Evolutionary conservation across 129 eudicot genomes (phyloP), one percentile per base, ranked within the genome.

Genomic region (Lactuca saligna): DNA sequence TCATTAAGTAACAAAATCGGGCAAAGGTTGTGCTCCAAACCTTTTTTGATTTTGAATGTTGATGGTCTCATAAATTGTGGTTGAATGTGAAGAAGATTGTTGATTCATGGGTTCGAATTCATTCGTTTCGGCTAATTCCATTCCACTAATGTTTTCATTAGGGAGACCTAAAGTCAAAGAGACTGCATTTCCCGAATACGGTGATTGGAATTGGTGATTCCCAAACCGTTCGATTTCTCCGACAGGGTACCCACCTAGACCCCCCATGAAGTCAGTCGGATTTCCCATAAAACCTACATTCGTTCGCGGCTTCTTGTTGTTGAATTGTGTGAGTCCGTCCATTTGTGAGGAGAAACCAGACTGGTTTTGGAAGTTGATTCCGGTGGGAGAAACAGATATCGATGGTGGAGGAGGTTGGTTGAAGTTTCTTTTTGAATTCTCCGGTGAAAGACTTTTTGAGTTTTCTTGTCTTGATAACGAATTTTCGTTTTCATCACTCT

Each of bases 121-220:
- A 66, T 80, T 82, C 2, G 77, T 57, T 74, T 84, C 82, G 15
- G 76, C 80, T 17, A 80, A 54, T 33, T 77, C 81, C 11, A 73
- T 61, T 64, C 75, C 75, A 48, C 87, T 95, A 39, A 89, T 78
- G 75, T 61, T 80, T 63, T 87, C 86, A 58, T 82, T 83, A 3
- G 87, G 84, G 60, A 85, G 94, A 25, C 96, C 97, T 38, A 91
- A 78, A 16, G 96, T 88, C 32, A 91, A 95, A 32, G 97, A 91
- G 32, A 91, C 97, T 0, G 83, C 86, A 20, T 88, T 91, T 31
- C 87, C 83, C 8, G 91, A 81, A 65, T 83, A 87, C 0, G 82
- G 77, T 16, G 80, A 55, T 48, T 75, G 86, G 61, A 88, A 86
- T 25, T 86, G 89, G 51, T 87, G 91, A 0, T 88, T 32, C 1